These are phyloP conservation scores for Megacollybia platyphylla DNA, from an alignment of 1,284 basidiomycete species.

Conservation along the genomic window DNA sequence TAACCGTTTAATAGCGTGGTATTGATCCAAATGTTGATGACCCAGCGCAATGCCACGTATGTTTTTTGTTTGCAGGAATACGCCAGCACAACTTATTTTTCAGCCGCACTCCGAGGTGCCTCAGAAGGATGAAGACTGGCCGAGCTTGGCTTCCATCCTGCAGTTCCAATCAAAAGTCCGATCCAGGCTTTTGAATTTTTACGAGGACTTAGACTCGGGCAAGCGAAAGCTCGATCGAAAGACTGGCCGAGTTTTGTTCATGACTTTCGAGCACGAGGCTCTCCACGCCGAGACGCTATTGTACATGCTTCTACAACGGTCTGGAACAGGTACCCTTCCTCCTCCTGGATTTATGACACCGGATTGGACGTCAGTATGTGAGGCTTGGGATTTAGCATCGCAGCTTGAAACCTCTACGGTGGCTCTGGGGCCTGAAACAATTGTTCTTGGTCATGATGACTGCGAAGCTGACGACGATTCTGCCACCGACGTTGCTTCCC, in stretches of 20 bases:
- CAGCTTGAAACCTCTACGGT: slow-evolving; percentile 29
- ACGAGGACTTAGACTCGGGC: slow-evolving; percentile 56
- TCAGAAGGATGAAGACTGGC: slow-evolving; percentile 75
- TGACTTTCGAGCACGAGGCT: slow-evolving; percentile 85
- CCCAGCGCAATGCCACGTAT: slow-evolving; percentile 71
- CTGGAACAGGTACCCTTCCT: slow-evolving; percentile 64
- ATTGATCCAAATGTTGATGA: slow-evolving; percentile 94
- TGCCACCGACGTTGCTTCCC: slow-evolving; percentile 26
- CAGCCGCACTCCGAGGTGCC: slow-evolving; percentile 89
- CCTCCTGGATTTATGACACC: slow-evolving; percentile 70
- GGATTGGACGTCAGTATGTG: slow-evolving; percentile 60
- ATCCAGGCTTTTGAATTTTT: slow-evolving; percentile 57
- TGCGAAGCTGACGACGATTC: slow-evolving; percentile 56
- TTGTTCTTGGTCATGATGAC: slow-evolving; percentile 81
- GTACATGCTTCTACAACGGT: slow-evolving; percentile 85
- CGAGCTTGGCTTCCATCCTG: slow-evolving; percentile 61
- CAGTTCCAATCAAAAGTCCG: slow-evolving; percentile 71
- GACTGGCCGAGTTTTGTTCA: slow-evolving; percentile 72
- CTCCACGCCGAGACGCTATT: slow-evolving; percentile 85
- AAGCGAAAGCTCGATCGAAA: slow-evolving; percentile 47
- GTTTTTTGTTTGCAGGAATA: slow-evolving; percentile 13
- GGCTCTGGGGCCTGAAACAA: slow-evolving; percentile 43
- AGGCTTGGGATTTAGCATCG: slow-evolving; percentile 48
- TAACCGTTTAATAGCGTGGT: slow-evolving; percentile 52
- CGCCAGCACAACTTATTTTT: not conserved